Base-by-base conservation (phyloP, 192 early-diverging fungal species). In the Globomyces pollinis-pini region DNA sequence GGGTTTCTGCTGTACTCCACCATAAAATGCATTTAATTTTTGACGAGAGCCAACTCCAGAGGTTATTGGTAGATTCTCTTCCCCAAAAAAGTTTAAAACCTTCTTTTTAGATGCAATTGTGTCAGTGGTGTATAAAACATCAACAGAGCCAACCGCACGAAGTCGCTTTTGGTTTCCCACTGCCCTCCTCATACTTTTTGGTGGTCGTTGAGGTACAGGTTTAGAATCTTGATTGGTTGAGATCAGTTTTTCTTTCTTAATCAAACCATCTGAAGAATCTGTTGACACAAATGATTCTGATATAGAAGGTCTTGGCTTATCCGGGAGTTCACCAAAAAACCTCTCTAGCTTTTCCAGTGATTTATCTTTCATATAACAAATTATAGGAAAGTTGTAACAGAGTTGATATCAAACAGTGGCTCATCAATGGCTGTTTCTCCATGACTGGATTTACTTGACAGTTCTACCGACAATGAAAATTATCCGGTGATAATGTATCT, bases 391-490 rank as follows among this genome's bases (percentile, higher is more conserved):
- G n/a, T 26, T 20, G 44, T 26, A 26, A 26, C 44, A 47, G 28
- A 47, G 23, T 47, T 26, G 28, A 28, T 47, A 47, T 11, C 23
- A 20, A 28, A 12, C 44, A 28, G 44, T 47, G 44, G 18, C 23
- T 47, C 8, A 28, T 47, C 44, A 47, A 28, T 47, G 18, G 44
- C 28, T 47, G 28, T 47, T 47, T 47, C 23, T 12, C 23, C 28
- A 47, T 28, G 28, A 47, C 44, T 47, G 44, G 23, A 20, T 20
- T 47, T 28, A 47, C 23, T 26, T 47, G 44, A 47, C 44, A 47
- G 24, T 28, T 47, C 6, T 20, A 20, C 23, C 44, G 23, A 47
- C 44, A 16, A 20, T 42, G 23, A 28, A 5, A 26, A 28, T 47
- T 26, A 26, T 5, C 5, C 44, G 18, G n/a, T 12, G 41, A 42